Conservation (phyloP, 441 rosid species). For the Pelargonium citronellum region DNA sequence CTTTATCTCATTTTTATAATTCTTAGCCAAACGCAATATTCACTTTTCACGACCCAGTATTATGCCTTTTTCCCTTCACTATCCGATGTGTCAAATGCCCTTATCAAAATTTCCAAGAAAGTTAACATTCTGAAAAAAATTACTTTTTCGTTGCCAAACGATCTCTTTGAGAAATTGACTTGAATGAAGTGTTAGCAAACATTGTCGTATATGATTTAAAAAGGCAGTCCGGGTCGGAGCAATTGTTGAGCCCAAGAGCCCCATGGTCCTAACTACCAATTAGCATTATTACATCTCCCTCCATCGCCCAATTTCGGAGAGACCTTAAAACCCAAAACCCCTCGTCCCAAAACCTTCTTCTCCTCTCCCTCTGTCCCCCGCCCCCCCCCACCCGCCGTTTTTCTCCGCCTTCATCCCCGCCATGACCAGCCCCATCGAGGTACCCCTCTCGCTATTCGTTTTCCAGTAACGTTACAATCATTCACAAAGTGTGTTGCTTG, state of each 20-base stretch:
- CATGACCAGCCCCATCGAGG: constrained; percentile 12
- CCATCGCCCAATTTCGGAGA: constrained; percentile 9
- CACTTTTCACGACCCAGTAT: no score
- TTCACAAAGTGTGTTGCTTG: constrained; percentile 5
- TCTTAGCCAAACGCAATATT: no score
- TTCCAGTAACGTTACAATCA: background rate
- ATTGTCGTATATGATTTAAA: background rate
- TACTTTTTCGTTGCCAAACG: no score
- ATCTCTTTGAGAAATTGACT: no score
- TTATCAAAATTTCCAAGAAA: no score
- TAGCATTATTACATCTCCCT: no score
- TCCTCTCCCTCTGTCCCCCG: background rate
- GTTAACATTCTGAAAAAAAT: no score
- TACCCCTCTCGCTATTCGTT: background rate
- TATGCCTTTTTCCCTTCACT: no score
- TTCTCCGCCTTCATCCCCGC: background rate
- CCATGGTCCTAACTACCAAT: background rate
- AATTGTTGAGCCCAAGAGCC: background rate
- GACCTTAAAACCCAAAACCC: background rate
- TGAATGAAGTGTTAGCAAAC: no score
- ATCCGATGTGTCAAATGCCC: no score
- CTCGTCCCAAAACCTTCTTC: background rate
- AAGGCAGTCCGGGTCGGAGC: constrained; percentile 4
- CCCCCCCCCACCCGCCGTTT: background rate
- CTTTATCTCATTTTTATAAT: no score